Conservation (phyloP, 495 filamentous ascomycete species). For the Neurospora sublineolata region DNA sequence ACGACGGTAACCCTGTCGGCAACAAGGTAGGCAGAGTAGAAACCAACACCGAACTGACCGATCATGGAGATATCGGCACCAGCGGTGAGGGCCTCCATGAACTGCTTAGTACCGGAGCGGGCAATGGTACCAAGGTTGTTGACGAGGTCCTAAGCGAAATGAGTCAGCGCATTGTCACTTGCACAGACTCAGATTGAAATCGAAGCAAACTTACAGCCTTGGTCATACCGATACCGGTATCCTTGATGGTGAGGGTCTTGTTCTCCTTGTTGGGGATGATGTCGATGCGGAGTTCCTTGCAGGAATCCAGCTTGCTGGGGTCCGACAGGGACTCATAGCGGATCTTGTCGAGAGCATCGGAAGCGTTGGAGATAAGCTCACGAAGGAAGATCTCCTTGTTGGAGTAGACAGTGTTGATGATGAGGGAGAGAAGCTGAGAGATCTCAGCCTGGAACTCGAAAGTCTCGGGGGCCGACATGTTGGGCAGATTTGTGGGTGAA, state of each 20-base stretch:
- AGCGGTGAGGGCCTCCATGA: slow-evolving; percentile 97
- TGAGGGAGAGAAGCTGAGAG: slow-evolving; percentile 96
- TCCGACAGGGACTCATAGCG: slow-evolving; percentile 96
- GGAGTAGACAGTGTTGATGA: slow-evolving; percentile 99
- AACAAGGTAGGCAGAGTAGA: slow-evolving; percentile 99
- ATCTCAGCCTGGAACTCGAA: slow-evolving; percentile 99
- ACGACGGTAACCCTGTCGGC: slow-evolving; percentile 90
- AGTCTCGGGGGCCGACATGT: slow-evolving; percentile 71
- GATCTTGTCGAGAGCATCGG: slow-evolving; percentile 99
- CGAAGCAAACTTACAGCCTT: slow-evolving; percentile 72
- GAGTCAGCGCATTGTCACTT: slow-evolving; percentile 12
- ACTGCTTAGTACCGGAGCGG: slow-evolving; percentile 98
- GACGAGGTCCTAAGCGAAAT: slow-evolving; percentile 64
- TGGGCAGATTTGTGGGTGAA: slow-evolving; percentile 12
- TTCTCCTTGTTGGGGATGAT: slow-evolving; percentile 92
- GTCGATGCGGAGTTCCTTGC: slow-evolving; percentile 96
- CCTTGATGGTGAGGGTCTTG: slow-evolving; percentile 93
- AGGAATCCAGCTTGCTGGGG: slow-evolving; percentile 86
- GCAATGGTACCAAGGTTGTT: slow-evolving; percentile 99
- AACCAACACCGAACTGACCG: slow-evolving; percentile 99
- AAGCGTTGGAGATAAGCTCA: slow-evolving; percentile 95
- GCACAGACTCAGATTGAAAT: not conserved
- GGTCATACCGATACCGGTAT: slow-evolving; percentile 99
- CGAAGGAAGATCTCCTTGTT: slow-evolving; percentile 99
- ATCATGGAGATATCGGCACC: slow-evolving; percentile 99